phyloP scores from a whole-genome alignment of 2,329 filamentous ascomycete species.

The Blastomyces gilchristii region DNA sequence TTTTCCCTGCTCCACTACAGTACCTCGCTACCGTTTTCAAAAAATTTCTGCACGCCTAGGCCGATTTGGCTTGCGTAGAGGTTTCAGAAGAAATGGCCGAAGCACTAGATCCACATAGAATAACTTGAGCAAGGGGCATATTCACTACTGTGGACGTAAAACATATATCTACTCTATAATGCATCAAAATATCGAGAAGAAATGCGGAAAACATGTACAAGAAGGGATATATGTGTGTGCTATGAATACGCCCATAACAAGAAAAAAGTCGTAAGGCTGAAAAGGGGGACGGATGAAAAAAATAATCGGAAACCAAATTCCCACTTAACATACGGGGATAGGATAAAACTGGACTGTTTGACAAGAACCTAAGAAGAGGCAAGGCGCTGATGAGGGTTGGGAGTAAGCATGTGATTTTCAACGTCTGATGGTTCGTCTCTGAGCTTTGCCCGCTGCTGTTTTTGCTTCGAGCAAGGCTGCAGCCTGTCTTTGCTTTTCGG shows the following conservation, averaged over 20 bases:
- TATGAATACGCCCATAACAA: background rate
- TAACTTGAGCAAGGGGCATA: background rate
- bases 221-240: background rate
- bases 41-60: too few relatives aligned
- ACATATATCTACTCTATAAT: background rate
- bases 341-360: too few relatives aligned
- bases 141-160: background rate
- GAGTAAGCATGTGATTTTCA: background rate
- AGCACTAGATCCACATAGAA: background rate
- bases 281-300: background rate
- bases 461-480: slow-evolving; percentile 14
- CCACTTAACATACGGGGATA: too few relatives aligned
- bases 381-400: background rate
- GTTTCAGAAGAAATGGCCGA: too few relatives aligned
- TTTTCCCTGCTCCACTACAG: too few relatives aligned
- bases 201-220: background rate
- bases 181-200: background rate
- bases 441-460: slow-evolving; percentile 5
- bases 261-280: background rate
- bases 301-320: background rate
- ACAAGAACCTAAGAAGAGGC: background rate
- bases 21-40: too few relatives aligned
- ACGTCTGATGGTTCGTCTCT: slow-evolving; percentile 3
- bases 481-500: slow-evolving; percentile 16
- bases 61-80: too few relatives aligned